Percentiles rank a stretch among this genome's conserved stretches.
phyloP scores from a whole-genome alignment of 495 filamentous ascomycete species.

The Umbilicaria muhlenbergii region DNA sequence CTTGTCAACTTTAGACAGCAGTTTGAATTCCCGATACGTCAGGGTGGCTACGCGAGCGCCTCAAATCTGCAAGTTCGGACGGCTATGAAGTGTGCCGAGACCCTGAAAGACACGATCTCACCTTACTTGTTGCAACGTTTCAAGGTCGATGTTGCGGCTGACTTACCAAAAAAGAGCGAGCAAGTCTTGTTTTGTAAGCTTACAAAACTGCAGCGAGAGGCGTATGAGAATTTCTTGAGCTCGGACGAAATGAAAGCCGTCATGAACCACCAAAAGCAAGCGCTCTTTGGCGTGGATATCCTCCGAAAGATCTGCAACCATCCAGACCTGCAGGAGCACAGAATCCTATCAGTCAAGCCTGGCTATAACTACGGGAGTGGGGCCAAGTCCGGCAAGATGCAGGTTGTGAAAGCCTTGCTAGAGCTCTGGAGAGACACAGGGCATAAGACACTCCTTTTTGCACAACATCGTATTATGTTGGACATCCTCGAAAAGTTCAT shows the following conservation, averaged over 20 bases:
- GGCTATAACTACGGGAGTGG: conserved; percentile 58
- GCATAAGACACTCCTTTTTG: conserved; percentile 84
- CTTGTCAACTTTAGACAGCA: conserved; percentile 76
- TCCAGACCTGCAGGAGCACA: conserved; percentile 67
- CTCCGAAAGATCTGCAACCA: conserved; percentile 97
- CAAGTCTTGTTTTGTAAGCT: conserved; percentile 92
- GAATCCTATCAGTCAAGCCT: conserved; percentile 35
- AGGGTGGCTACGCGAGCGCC: conserved; percentile 87
- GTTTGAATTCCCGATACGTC: conserved; percentile 82
- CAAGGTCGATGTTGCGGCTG: conserved; percentile 85
- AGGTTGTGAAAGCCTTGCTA: conserved; percentile 70
- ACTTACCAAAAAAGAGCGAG: conserved; percentile 88
- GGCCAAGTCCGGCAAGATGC: conserved; percentile 83
- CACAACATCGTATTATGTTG: conserved; percentile 82
- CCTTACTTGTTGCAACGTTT: conserved; percentile 86
- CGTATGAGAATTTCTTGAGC: conserved; percentile 64
- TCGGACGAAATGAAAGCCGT: conserved; percentile 74
- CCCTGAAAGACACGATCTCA: conserved; percentile 77
- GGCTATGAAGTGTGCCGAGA: conserved; percentile 77
- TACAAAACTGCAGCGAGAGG: conserved; percentile 54
- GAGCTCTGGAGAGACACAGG: conserved; percentile 73
- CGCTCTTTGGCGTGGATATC: conserved; percentile 76
- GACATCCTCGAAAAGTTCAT: conserved; percentile 81
- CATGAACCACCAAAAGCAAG: conserved; percentile 53
- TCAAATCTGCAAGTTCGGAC: conserved; percentile 85